Evolutionary conservation across 768 basidiomycete species (phyloP).

Genomic region (Hydnum rufescens): DNA sequence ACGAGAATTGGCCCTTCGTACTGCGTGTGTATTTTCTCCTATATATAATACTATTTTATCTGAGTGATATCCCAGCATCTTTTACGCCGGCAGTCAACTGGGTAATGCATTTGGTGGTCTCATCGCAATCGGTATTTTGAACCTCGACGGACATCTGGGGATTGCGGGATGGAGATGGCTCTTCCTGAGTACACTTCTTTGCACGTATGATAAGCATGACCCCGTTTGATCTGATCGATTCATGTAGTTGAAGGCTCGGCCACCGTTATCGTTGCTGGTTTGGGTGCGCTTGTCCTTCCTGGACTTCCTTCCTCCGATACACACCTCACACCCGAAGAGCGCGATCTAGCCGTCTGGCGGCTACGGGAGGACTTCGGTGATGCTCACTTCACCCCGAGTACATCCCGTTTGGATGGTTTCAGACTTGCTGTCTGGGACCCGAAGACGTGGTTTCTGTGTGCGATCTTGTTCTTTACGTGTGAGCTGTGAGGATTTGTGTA

Average conservation of each 20-base stretch:
- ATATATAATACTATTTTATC: too few relatives aligned
- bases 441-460: background rate
- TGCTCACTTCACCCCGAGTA: background rate
- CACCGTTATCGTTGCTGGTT: constrained; percentile 21
- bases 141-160: constrained; percentile 52
- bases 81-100: constrained; percentile 56
- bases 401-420: background rate
- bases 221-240: background rate
- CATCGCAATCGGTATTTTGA: constrained; percentile 59
- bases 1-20: constrained; percentile 29
- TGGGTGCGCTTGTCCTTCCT: constrained; percentile 45
- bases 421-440: background rate
- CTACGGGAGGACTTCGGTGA: background rate
- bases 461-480: background rate
- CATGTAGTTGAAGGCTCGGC: background rate
- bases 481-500: background rate
- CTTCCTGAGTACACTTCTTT: constrained; percentile 26
- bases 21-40: constrained; percentile 25
- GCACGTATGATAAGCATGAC: too few relatives aligned
- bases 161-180: constrained; percentile 36
- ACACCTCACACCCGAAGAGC: background rate
- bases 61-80: too few relatives aligned
- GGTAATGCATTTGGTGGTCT: constrained; percentile 69
- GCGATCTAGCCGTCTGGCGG: background rate
- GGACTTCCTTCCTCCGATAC: constrained; percentile 35